Percentiles rank a stretch among this genome's conserved stretches.
Conservation (phyloP, 306 rosid species). For the Begonia masoniana region DNA sequence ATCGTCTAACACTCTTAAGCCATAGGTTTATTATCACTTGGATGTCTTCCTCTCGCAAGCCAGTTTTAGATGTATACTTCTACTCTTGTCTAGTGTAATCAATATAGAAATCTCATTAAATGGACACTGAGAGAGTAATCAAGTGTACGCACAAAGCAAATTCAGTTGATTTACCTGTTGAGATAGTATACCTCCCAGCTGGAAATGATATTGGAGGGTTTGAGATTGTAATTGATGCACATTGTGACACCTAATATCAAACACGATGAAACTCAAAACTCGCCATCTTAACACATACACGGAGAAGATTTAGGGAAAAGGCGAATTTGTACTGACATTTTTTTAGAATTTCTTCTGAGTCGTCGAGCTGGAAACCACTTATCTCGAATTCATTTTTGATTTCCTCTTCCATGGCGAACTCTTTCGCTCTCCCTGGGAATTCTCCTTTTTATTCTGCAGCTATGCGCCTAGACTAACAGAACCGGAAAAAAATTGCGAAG, state of each 20-base stretch:
- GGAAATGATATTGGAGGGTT: conserved; percentile 68
- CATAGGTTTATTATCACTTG: too few species aligned
- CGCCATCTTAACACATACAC: background rate
- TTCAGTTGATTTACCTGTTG: conserved; percentile 41
- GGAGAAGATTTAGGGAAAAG: background rate
- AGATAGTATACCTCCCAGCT: conserved; percentile 89
- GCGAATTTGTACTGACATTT: conserved; percentile 39
- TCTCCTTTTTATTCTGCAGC: too few species aligned
- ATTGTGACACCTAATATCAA: conserved; percentile 45
- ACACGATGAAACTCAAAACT: background rate
- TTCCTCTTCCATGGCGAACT: conserved; percentile 59
- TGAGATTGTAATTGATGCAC: conserved; percentile 61
- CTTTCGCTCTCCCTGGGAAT: background rate
- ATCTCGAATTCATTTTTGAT: conserved; percentile 50
- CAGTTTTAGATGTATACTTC: too few species aligned
- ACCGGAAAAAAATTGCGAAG: too few species aligned
- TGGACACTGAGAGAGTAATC: too few species aligned
- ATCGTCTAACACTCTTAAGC: too few species aligned
- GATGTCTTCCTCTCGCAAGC: too few species aligned
- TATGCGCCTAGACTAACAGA: too few species aligned
- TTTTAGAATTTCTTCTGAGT: conserved; percentile 55
- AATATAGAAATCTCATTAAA: too few species aligned
- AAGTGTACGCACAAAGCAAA: too few species aligned
- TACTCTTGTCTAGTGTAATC: too few species aligned
- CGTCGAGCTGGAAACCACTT: conserved; percentile 40